Evolutionary conservation across 2,329 filamentous ascomycete genomes (phyloP).

Genomic region (Ophiognomonia clavigignenti-juglandacearum): DNA sequence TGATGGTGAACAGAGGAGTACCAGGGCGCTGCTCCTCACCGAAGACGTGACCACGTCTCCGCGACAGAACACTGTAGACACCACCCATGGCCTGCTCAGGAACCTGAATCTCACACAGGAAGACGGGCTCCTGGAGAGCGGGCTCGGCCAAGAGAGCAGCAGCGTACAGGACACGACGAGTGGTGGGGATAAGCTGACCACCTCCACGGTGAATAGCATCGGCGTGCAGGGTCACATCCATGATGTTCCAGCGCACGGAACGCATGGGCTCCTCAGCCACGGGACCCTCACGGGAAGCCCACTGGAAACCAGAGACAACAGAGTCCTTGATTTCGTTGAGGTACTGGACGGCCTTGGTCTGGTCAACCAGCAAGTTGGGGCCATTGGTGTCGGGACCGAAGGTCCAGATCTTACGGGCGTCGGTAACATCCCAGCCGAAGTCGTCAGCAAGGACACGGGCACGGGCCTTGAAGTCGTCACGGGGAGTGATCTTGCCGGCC

Average conservation of each 20-base stretch:
- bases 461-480: conserved; percentile 98
- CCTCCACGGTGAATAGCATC: conserved; percentile 99
- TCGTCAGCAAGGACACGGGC: conserved; percentile 95
- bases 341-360: conserved; percentile 99
- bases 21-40: conserved; percentile 95
- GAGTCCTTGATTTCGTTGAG: conserved; percentile 99
- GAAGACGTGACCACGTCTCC: conserved; percentile 98
- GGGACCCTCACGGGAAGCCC: conserved; percentile 96
- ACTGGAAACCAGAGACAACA: conserved; percentile 99
- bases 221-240: conserved; percentile 98
- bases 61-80: conserved; percentile 98
- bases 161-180: conserved; percentile 96
- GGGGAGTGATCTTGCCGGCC: conserved; percentile 81
- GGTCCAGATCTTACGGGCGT: conserved; percentile 99
- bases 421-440: conserved; percentile 98
- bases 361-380: conserved; percentile 97
- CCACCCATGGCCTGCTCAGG: conserved; percentile 98
- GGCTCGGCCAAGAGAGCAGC: conserved; percentile 86
- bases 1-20: conserved; percentile 97
- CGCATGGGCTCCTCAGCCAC: conserved; percentile 98
- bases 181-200: conserved; percentile 97
- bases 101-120: conserved; percentile 98
- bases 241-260: conserved; percentile 94
- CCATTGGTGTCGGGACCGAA: conserved; percentile 98
- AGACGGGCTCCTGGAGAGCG: conserved; percentile 91